A percentile compares a stretch with the other conserved stretches of the same genome.
These are phyloP conservation scores for Deinandra increscens DNA, from an alignment of 129 eudicot genomes.

Conservation along the genomic window DNA sequence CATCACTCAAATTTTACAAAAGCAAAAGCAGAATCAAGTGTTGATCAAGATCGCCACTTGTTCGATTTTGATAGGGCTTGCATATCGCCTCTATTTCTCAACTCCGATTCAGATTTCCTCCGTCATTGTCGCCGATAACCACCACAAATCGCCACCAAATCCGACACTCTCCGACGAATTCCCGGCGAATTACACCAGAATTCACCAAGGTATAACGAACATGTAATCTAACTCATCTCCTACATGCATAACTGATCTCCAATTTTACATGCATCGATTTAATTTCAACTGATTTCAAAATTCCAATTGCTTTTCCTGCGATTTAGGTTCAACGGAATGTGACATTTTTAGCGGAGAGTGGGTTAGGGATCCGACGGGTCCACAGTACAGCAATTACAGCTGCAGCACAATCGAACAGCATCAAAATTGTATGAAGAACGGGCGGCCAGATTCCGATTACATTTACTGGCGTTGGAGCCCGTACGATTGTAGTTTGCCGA, in stretches of 20 bases:
- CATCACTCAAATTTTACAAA: constrained; percentile 29
- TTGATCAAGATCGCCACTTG: constrained; percentile 41
- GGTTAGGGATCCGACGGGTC: constrained; percentile 58
- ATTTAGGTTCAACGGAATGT: constrained; percentile 45
- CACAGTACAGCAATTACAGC: constrained; percentile 64
- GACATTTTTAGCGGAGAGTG: constrained; percentile 69
- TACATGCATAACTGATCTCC: constrained; percentile 28
- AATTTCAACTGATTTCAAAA: constrained; percentile 12
- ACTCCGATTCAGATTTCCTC: constrained; percentile 37
- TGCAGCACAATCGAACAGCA: constrained; percentile 66
- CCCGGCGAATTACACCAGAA: constrained; percentile 27
- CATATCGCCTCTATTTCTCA: constrained; percentile 46
- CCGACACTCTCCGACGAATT: constrained; percentile 23
- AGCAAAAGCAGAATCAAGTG: constrained; percentile 25
- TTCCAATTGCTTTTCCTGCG: background rate
- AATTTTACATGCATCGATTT: background rate
- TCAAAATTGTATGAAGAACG: constrained; percentile 83
- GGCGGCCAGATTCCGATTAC: constrained; percentile 72
- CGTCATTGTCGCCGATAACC: constrained; percentile 18
- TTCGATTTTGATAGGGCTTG: constrained; percentile 49
- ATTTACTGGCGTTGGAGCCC: constrained; percentile 88
- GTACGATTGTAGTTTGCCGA: constrained; percentile 47
- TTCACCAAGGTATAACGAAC: constrained; percentile 36
- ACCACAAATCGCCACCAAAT: constrained; percentile 11
- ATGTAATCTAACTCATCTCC: background rate